These are phyloP conservation scores for Capillidium heterosporum DNA, from an alignment of 371 early-diverging fungal species.

Conservation along the genomic window DNA sequence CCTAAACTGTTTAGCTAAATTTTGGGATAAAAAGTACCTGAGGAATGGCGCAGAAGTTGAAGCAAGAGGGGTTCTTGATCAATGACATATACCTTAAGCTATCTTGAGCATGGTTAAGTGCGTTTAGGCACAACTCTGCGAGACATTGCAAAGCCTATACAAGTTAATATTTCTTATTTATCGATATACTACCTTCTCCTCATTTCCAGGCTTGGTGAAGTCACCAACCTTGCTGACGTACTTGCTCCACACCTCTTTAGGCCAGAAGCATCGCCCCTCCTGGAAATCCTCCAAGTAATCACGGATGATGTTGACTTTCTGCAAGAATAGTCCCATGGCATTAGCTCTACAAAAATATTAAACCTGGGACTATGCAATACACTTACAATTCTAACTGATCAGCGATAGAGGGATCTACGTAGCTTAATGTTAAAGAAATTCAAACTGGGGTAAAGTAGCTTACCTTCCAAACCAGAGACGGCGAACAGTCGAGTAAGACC, in stretches of 20 bases:
- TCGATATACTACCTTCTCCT: slow-evolving; percentile 19
- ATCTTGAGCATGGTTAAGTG: slow-evolving; percentile 65
- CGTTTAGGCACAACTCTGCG: slow-evolving; percentile 73
- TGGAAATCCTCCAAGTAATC: slow-evolving; percentile 79
- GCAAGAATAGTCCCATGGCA: slow-evolving; percentile 86
- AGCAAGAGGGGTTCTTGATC: slow-evolving; percentile 58
- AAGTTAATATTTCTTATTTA: background rate
- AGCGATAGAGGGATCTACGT: slow-evolving; percentile 4
- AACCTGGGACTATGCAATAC: background rate
- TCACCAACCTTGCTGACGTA: slow-evolving; percentile 38
- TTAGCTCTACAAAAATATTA: slow-evolving; percentile 30
- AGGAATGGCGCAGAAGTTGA: slow-evolving; percentile 93
- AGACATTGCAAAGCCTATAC: slow-evolving; percentile 44
- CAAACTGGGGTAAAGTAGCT: background rate
- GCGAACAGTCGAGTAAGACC: slow-evolving; percentile 82
- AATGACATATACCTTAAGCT: slow-evolving; percentile 65
- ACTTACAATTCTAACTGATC: slow-evolving; percentile 6
- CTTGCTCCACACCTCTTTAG: slow-evolving; percentile 69
- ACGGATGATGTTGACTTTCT: slow-evolving; percentile 91
- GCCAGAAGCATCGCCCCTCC: slow-evolving; percentile 89
- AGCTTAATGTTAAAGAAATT: background rate
- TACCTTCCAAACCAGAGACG: slow-evolving; percentile 65
- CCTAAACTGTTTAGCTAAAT: slow-evolving; percentile 12
- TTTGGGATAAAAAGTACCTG: slow-evolving; percentile 30
- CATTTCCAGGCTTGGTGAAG: slow-evolving; percentile 37